Conservation (phyloP, 345 rosid genomes). For the Populus euphratica region DNA sequence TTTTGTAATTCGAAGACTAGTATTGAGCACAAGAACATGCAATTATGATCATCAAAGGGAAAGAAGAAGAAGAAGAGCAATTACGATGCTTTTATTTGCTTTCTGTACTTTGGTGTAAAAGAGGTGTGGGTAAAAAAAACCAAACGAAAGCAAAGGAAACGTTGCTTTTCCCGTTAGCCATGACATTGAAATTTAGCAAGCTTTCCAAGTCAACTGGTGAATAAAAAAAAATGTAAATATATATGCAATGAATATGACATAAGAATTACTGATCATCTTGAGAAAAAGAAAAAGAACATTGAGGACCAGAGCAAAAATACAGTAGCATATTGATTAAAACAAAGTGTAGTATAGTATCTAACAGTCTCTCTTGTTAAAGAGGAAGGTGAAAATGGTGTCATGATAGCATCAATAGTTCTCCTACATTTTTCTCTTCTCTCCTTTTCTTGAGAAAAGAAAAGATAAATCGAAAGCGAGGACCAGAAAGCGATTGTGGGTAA, state of each 20-base stretch:
- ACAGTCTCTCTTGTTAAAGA: neutral
- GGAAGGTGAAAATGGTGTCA: neutral
- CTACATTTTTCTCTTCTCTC: neutral
- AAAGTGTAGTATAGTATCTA: neutral
- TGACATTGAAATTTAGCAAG: neutral
- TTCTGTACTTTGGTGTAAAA: neutral
- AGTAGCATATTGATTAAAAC: neutral
- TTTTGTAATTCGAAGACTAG: neutral
- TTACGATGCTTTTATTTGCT: neutral
- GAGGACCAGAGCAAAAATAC: neutral
- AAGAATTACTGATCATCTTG: neutral
- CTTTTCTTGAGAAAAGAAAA: neutral
- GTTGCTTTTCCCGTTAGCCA: neutral
- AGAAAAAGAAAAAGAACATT: neutral
- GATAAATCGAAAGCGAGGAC: too few species aligned
- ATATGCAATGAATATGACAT: neutral
- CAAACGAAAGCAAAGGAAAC: neutral
- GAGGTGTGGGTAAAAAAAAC: neutral
- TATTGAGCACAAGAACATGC: neutral
- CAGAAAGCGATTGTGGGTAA: neutral
- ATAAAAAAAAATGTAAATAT: neutral
- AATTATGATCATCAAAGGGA: neutral
- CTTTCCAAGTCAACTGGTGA: neutral
- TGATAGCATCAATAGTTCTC: neutral
- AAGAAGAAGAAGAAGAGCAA: neutral